Evolutionary conservation across 345 rosid genomes (phyloP), one percentile per base, ranked within the genome.

Genomic region (Salix arbutifolia): DNA sequence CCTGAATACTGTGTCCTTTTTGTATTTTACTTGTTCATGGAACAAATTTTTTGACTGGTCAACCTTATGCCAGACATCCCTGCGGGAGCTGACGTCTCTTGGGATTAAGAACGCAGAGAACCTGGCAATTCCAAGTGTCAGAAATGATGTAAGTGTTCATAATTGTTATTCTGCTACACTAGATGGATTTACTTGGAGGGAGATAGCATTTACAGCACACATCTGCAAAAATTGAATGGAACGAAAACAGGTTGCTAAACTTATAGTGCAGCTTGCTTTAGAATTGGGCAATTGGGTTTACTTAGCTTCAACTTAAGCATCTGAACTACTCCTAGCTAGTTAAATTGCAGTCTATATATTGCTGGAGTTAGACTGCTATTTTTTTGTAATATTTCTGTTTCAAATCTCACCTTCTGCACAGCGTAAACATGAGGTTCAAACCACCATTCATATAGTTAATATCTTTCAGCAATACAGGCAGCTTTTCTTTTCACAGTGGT

Each of bases 401-500:
- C 58, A 52, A 52, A 21, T 19, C 23, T 52, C 58, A 19, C 21
- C 38, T 53, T 73, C 58, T 2, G n/a, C 5, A 19, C 25, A 8
- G 58, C 23, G 73, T 38, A 30, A 58, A 48, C 46, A 21, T 60
- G 52, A 37, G 23, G 37, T 58, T 30, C 37, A 30, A 33, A 60
- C 21, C 31, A 12, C 25, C 17, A 48, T 76, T 60, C 84, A 69
- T 83, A 65, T 70, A 56, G 79, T 58, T 84, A 80, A 86, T 83
- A 70, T 77, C 58, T 78, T 85, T 67, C 81, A 80, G 91, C 80
- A 77, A 83, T 88, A 83, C 98, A 95, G 98, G 97, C 97, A 12
- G 97, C 97, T 82, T 95, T 91, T 84, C 96, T 91, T 80, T 84
- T 90, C 88, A 91, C 97, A 23, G 97, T 93, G 70, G 98, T 95